Evolutionary conservation across 345 rosid species (phyloP), one percentile per base, ranked within the genome.

Genomic region (Populus tremula): DNA sequence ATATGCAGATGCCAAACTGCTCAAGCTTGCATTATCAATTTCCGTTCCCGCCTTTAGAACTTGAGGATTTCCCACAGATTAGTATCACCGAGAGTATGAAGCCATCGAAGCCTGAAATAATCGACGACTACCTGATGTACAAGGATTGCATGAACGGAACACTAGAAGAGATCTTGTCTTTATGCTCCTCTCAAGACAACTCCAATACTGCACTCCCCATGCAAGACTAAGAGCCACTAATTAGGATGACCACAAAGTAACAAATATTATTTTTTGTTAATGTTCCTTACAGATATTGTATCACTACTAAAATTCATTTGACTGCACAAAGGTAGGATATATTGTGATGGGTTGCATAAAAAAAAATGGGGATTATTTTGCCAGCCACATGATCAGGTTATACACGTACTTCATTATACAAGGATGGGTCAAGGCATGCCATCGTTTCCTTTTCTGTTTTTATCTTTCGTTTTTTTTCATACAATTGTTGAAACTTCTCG

Each of bases 41-140:
- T 50, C 86, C 89, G 29, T 84, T 82, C 67, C 88, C 91, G 13
- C 84, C 90, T 18, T 66, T 85, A 36, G 86, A 87, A 54, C 56
- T 88, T 20, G 89, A 88, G 73, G 91, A 87, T 78, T 88, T 88
- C 75, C 89, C 91, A 1, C 86, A 81, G 67, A 85, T 88, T 73
- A 84, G 85, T 43, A 80, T 81, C 31, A 45, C 83, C 12, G 85
- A 74, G 74, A 69, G 70, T 11, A 74, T 80, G 13, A 38, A n/a
- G 45, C 23, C 54, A 21, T 36, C 82, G 9, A 80, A 85, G 74
- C 67, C 82, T 13, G 81, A 80, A 73, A 71, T 27, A n/a, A 71
- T 77, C 6, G 84, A 84, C 5, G 90, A 82, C 2, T 80, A 69
- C 71, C 41, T 77, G 70, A 77, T 82, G 25, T 85, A 64, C 59